Evolutionary conservation across 441 rosid species (phyloP).

Genomic region (Caryocar brasiliense): DNA sequence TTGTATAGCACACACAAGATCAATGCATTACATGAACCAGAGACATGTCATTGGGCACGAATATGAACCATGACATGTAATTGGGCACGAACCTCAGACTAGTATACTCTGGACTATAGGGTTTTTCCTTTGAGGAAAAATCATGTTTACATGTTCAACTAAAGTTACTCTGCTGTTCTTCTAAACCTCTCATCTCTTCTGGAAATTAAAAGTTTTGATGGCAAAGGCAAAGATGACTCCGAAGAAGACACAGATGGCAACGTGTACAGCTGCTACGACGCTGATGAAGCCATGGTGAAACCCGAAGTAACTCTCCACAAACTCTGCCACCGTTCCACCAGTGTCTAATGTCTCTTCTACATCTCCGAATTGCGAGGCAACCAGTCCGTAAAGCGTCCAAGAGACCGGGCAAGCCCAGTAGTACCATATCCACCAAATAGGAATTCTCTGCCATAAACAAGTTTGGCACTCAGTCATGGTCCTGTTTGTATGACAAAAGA

Average conservation of each 20-base stretch:
- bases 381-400: slow-evolving; percentile 67
- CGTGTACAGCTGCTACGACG: slow-evolving; percentile 33
- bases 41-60: no score
- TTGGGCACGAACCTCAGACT: no score
- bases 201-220: slow-evolving; percentile 65
- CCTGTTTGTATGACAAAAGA: no score
- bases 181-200: slow-evolving; percentile 31
- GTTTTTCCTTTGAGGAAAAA: no score
- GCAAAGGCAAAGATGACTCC: slow-evolving; percentile 55
- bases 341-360: slow-evolving; percentile 25
- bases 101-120: no score
- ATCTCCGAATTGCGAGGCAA: slow-evolving; percentile 71
- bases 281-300: slow-evolving; percentile 47
- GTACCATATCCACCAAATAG: slow-evolving; percentile 88
- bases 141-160: not conserved
- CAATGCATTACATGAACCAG: no score
- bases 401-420: slow-evolving; percentile 60
- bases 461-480: not conserved
- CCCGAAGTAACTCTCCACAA: slow-evolving; percentile 42
- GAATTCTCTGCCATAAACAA: slow-evolving; percentile 48
- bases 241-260: slow-evolving; percentile 38
- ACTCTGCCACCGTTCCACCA: slow-evolving; percentile 48
- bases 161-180: no score
- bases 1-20: no score
- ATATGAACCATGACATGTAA: no score